Percentiles rank a stretch among this genome's conserved stretches.
phyloP scores from a whole-genome alignment of 495 filamentous ascomycete species.

The Daldinia caldariorum region DNA sequence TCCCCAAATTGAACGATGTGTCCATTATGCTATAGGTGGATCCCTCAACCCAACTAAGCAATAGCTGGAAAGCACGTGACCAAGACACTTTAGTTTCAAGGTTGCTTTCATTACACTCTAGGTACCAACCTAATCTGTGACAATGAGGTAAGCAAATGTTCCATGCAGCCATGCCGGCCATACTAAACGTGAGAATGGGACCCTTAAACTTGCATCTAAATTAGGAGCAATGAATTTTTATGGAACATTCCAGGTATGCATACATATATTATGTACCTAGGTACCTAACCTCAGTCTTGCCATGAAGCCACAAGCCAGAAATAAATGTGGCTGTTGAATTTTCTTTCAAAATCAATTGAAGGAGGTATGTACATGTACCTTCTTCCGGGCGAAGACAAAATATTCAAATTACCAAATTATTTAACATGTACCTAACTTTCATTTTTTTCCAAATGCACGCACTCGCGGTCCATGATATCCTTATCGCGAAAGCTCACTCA shows the following conservation, averaged over 20 bases:
- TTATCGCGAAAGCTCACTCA: constrained; percentile 1
- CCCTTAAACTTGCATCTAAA: neutral
- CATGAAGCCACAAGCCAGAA: no score
- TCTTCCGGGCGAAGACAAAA: no score
- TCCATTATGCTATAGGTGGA: constrained; percentile 60
- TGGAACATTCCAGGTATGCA: neutral
- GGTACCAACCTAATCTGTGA: no score
- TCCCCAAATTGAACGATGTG: constrained; percentile 58
- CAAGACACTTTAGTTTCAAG: neutral
- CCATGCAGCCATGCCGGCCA: no score
- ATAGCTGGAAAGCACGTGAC: constrained; percentile 37
- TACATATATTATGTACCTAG: neutral
- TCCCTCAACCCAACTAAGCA: constrained; percentile 25
- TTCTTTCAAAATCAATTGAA: neutral
- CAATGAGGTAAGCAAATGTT: neutral
- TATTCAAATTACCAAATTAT: neutral
- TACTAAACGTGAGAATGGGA: constrained; percentile 1
- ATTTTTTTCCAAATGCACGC: neutral
- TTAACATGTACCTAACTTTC: neutral
- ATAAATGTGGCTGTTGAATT: neutral
- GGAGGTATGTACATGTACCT: no score
- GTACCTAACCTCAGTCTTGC: neutral
- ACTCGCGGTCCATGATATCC: constrained; percentile 19
- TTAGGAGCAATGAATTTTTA: neutral
- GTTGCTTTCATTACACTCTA: no score